Base-by-base conservation (phyloP, 1,284 basidiomycete species). In the Marasmius fiardii region DNA sequence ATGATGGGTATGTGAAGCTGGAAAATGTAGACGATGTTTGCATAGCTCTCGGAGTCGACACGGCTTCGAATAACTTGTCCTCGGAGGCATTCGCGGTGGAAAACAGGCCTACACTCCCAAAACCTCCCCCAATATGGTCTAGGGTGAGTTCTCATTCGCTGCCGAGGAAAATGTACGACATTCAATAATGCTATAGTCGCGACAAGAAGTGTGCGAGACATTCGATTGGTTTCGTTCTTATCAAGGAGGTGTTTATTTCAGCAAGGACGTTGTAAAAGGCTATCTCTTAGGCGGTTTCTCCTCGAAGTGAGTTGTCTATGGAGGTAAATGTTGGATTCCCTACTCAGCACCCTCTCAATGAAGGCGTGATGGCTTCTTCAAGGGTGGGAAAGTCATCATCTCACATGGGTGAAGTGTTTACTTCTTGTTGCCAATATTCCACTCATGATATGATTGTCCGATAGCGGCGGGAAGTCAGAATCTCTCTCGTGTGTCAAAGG, bases 181-280 rank as follows among this genome's bases (percentile, higher is more conserved):
- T 6, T 37, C 24, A 47, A 14, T 35, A 39, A n/a, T 16, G 11
- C 4, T 34, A 3, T 58, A 92, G 90, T 86, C 88, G 23, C 81
- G 89, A 43, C 89, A 91, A 71, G 89, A 92, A 68, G 75, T 92
- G 1, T 91, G 90, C 69, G 89, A 92, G 67, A 78, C 84, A 1
- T 81, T 86, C 45, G 80, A 83, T 20, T 86, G 82, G 78, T 92
- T 92, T 67, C 78, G 86, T 41, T 82, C 79, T 60, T 91, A 88
- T 64, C 90, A 92, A 68, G 74, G 88, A 11, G 89, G 89, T 4
- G 89, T 92, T 3, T 92, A 92, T 66, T 81, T 76, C 54, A 68
- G 70, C 28, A 74, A 82, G n/a, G 79, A 82, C 55, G 68, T 80
- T 24, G 86, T 79, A 8, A 84, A 81, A 65, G 89, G 89, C 1